Evolutionary conservation across 2,329 filamentous ascomycete species (phyloP).

Genomic region (Seiridium unicorne): DNA sequence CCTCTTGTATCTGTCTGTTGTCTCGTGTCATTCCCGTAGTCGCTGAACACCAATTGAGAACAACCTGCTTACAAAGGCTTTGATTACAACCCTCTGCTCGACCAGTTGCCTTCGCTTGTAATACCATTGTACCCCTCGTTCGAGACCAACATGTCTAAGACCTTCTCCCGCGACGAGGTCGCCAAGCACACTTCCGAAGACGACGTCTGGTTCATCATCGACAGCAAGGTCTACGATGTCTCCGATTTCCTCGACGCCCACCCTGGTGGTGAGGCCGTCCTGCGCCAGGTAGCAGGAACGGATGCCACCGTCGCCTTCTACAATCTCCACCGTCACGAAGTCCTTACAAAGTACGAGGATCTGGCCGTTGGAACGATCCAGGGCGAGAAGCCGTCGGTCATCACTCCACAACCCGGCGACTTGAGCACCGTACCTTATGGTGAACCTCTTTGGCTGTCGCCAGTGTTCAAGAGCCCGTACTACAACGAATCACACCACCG

Average conservation of each 20-base stretch:
- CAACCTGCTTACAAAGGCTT: no score
- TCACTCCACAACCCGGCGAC: slow-evolving; percentile 68
- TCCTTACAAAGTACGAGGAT: slow-evolving; percentile 75
- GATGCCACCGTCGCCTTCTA: slow-evolving; percentile 85
- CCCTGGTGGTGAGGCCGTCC: slow-evolving; percentile 77
- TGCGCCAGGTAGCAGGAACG: slow-evolving; percentile 75
- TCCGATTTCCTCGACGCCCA: slow-evolving; percentile 84
- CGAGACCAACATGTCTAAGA: slow-evolving; percentile 35
- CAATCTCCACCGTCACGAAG: slow-evolving; percentile 88
- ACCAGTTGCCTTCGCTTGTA: neutral
- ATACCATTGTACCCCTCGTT: neutral
- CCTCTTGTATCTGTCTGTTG: neutral
- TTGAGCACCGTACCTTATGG: slow-evolving; percentile 78
- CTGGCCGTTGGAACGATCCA: slow-evolving; percentile 74
- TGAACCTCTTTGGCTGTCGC: slow-evolving; percentile 79
- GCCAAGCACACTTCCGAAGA: slow-evolving; percentile 74
- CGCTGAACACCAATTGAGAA: neutral
- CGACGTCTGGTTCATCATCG: slow-evolving; percentile 80
- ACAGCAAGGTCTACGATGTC: slow-evolving; percentile 84
- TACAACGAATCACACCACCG: slow-evolving; percentile 72
- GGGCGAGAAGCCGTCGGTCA: slow-evolving; percentile 72
- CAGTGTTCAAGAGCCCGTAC: slow-evolving; percentile 76
- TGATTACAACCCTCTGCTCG: neutral
- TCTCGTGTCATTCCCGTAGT: neutral
- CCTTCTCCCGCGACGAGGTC: slow-evolving; percentile 63